phyloP scores from a whole-genome alignment of 1,284 basidiomycete species.

The Cutaneotrichosporon sp. region DNA sequence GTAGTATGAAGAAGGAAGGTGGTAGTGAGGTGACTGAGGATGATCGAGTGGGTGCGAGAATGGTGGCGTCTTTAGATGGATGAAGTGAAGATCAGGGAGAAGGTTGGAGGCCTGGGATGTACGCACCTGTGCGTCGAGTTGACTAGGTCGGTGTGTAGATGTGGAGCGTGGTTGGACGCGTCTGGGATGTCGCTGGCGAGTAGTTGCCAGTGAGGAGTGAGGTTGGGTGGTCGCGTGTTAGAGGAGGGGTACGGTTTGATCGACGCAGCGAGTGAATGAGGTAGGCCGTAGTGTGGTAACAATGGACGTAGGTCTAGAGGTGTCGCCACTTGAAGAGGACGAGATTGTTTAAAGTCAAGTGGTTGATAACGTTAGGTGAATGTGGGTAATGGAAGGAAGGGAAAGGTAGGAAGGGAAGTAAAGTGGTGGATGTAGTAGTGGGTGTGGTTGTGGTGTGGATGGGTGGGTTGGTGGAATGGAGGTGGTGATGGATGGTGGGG shows the following conservation, averaged over 20 bases:
- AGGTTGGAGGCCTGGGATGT: background rate
- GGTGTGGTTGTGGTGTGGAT: background rate
- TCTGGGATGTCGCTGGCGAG: background rate
- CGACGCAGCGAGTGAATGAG: background rate
- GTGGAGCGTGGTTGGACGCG: slow-evolving; percentile 5
- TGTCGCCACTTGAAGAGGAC: background rate
- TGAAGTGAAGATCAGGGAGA: background rate
- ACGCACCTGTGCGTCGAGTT: slow-evolving; percentile 9
- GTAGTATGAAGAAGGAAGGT: background rate
- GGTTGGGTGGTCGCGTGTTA: background rate
- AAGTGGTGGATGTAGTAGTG: background rate
- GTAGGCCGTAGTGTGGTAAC: background rate
- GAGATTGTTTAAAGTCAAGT: background rate
- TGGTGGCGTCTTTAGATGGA: background rate
- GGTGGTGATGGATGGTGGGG: slow-evolving; percentile 2
- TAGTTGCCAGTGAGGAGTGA: background rate
- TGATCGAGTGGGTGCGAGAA: background rate
- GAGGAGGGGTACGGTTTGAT: background rate
- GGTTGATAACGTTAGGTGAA: background rate
- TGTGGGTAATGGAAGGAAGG: background rate
- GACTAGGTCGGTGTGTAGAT: background rate
- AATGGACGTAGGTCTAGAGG: background rate
- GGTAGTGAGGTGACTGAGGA: slow-evolving; percentile 2
- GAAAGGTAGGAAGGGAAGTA: background rate
- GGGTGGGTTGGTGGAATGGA: background rate